Evolutionary conservation across 768 basidiomycete genomes (phyloP).

Genomic region (Leccinellum rugosiceps): DNA sequence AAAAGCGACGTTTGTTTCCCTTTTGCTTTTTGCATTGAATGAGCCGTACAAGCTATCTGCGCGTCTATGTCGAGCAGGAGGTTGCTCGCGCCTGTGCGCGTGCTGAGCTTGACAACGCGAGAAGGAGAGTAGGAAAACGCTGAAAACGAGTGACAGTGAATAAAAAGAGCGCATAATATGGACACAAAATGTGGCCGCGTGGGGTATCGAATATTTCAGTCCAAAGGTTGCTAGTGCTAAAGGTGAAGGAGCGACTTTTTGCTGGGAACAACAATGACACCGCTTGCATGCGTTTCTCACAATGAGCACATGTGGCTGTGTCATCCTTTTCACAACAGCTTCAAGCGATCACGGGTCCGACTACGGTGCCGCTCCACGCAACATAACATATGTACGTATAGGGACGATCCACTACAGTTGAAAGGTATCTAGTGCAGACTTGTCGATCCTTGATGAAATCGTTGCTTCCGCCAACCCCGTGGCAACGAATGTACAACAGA

Average conservation of each 20-base stretch:
- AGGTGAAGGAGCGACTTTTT: neutral
- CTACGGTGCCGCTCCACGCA: neutral
- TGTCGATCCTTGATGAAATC: neutral
- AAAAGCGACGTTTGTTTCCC: slow-evolving; percentile 16
- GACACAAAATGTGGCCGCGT: slow-evolving; percentile 7
- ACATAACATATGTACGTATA: neutral
- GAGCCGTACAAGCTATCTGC: neutral
- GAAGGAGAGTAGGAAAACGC: slow-evolving; percentile 13
- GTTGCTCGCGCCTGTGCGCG: slow-evolving; percentile 8
- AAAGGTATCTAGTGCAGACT: slow-evolving; percentile 19
- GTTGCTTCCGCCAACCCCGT: neutral
- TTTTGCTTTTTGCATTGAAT: slow-evolving; percentile 11
- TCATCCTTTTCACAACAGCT: neutral
- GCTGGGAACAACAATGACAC: too few species aligned
- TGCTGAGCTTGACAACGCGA: slow-evolving; percentile 8
- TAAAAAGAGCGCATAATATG: slow-evolving; percentile 29
- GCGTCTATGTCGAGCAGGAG: slow-evolving; percentile 11
- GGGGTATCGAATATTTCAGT: neutral
- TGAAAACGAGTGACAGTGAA: slow-evolving; percentile 22
- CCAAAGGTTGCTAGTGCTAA: neutral
- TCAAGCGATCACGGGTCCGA: neutral
- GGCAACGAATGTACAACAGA: neutral
- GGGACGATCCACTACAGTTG: neutral
- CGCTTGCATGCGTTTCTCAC: too few species aligned
- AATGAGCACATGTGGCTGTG: neutral